phyloP scores from a whole-genome alignment of 202 grass and related monocot species.

The Carex arenaria region DNA sequence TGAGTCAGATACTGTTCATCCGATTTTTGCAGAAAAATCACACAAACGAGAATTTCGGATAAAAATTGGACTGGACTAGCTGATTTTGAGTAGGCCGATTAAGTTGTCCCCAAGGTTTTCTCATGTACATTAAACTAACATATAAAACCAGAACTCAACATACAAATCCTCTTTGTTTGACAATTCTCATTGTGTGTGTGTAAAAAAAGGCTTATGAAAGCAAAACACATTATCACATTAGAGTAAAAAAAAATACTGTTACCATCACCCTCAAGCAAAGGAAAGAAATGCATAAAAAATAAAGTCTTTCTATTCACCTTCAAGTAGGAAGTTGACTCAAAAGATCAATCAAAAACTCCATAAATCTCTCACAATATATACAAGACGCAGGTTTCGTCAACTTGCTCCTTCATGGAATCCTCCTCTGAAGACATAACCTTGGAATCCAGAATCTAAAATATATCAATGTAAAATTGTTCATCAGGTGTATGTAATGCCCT shows the following conservation, averaged over 20 bases:
- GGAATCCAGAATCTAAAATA: slow-evolving; percentile 46
- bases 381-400: slow-evolving; percentile 83
- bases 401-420: slow-evolving; percentile 41
- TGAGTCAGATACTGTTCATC: too few species aligned
- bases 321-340: slow-evolving; percentile 98
- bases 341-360: slow-evolving; percentile 99
- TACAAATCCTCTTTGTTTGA: not conserved
- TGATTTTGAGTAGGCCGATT: too few species aligned
- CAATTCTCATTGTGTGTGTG: not conserved
- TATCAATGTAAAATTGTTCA: not conserved
- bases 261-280: not conserved
- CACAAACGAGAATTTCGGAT: too few species aligned
- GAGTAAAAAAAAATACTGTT: not conserved
- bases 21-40: too few species aligned
- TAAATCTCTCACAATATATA: slow-evolving; percentile 99
- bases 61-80: too few species aligned
- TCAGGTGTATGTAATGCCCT: not conserved
- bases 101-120: not conserved
- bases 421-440: slow-evolving; percentile 56
- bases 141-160: not conserved
- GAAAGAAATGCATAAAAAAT: not conserved
- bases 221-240: not conserved
- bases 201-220: not conserved
- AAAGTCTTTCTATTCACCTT: slow-evolving; percentile 38
- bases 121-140: not conserved